phyloP scores from a whole-genome alignment of 1,139 yeast genomes.

The Debaryomyces nepalensis region DNA sequence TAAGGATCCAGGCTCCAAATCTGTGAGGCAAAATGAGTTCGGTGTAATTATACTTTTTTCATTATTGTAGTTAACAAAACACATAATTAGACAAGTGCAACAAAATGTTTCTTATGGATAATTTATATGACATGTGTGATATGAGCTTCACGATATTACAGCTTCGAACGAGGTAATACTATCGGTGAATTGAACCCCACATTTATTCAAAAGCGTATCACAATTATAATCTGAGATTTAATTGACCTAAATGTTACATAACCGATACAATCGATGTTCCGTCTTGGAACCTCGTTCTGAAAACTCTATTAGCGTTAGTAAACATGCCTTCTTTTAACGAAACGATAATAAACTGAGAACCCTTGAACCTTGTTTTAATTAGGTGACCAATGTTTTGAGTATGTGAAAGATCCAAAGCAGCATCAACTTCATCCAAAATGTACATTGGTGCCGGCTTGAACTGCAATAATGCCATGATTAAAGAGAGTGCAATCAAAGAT shows the following conservation, averaged over 20 bases:
- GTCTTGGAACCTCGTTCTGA: conserved; percentile 92
- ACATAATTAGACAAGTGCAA: too few relatives aligned
- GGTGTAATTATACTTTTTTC: too few relatives aligned
- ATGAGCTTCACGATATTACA: too few relatives aligned
- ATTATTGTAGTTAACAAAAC: too few relatives aligned
- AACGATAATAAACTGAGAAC: conserved; percentile 95
- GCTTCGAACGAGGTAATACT: too few relatives aligned
- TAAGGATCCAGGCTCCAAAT: too few relatives aligned
- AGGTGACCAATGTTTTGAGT: conserved; percentile 97
- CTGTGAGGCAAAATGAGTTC: too few relatives aligned
- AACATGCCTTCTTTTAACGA: conserved; percentile 98
- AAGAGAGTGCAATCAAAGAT: conserved; percentile 86
- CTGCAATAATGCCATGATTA: conserved; percentile 87
- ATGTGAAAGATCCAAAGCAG: conserved; percentile 95
- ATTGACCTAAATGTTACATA: conserved; percentile 38
- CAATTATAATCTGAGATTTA: too few relatives aligned
- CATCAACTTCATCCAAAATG: conserved; percentile 95
- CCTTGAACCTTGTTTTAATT: conserved; percentile 91
- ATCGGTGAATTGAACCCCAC: too few relatives aligned
- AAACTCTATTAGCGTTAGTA: conserved; percentile 93
- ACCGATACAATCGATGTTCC: conserved; percentile 92
- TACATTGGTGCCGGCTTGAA: conserved; percentile 99
- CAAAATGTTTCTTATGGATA: too few relatives aligned
- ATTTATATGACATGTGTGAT: too few relatives aligned
- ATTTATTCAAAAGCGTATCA: conserved; percentile 1